Conservation (phyloP, 176 grass and related monocot species). For the Eragrostis curvula region DNA sequence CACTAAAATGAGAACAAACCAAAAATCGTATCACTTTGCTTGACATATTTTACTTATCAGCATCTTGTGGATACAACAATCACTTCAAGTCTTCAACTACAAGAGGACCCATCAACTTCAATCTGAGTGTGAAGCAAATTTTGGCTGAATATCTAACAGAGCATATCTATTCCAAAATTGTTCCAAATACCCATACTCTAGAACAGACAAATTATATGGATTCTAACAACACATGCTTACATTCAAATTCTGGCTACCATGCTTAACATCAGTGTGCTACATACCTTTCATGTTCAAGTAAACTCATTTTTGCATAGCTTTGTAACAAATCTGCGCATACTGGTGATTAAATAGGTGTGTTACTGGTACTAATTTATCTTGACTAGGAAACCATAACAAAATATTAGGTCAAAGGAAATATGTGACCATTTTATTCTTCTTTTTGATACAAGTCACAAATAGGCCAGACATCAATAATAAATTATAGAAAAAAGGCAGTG, state of each 20-base stretch:
- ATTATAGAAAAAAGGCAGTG: constrained; percentile 4
- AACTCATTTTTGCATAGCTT: neutral
- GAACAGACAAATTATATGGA: neutral
- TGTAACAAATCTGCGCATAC: neutral
- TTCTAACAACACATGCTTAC: neutral
- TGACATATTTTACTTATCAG: neutral
- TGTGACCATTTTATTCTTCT: neutral
- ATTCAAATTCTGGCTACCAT: neutral
- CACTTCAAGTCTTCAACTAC: neutral
- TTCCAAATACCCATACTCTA: neutral
- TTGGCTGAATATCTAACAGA: neutral
- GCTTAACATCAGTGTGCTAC: neutral
- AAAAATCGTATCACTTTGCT: neutral
- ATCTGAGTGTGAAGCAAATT: neutral
- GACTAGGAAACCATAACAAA: neutral
- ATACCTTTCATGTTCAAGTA: constrained; percentile 5
- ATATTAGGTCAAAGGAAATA: neutral
- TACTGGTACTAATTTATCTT: neutral
- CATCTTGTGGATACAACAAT: neutral
- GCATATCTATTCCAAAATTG: neutral
- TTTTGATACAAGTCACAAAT: neutral
- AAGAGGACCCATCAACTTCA: neutral
- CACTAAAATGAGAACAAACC: neutral
- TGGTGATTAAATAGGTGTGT: neutral
- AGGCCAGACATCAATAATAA: neutral